These are phyloP conservation scores for Paramecium octaurelia DNA, from an alignment of 73 alveolate genomes.

Conservation along the genomic window DNA sequence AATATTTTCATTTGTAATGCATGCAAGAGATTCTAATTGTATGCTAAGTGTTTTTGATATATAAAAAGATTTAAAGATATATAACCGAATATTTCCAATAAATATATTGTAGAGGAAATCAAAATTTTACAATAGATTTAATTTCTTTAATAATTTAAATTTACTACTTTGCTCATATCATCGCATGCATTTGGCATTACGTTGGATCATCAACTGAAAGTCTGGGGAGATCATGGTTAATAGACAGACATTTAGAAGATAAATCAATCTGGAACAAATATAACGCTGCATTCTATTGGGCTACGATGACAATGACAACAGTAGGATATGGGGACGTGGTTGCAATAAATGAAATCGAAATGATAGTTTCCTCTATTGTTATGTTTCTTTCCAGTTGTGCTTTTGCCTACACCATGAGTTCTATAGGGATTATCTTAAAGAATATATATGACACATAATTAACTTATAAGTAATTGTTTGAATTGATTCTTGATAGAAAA, in stretches of 20 bases:
- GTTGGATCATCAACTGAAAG: not conserved
- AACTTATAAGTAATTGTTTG: not conserved
- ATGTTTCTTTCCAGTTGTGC: not conserved
- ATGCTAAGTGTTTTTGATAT: not conserved
- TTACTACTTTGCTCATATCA: conserved; percentile 10
- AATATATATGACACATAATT: not conserved
- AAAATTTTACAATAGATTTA: not conserved
- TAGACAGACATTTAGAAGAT: not conserved
- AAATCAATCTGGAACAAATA: not conserved
- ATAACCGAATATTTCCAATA: not conserved
- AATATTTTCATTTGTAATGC: not conserved
- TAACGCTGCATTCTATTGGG: conserved; percentile 27
- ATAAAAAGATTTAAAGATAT: not conserved
- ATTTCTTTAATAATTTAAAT: not conserved
- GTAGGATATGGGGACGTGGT: conserved; percentile 5
- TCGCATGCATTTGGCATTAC: conserved; percentile 11
- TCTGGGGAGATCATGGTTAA: not conserved
- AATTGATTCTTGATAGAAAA: not conserved
- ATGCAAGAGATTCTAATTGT: not conserved
- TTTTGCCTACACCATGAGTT: not conserved
- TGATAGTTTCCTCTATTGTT: not conserved
- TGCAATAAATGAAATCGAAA: not conserved
- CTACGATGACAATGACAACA: conserved; percentile 19
- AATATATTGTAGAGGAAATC: not conserved
- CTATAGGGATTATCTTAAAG: not conserved